Conservation (phyloP, 768 basidiomycete species). For the Leccinum imitatum region DNA sequence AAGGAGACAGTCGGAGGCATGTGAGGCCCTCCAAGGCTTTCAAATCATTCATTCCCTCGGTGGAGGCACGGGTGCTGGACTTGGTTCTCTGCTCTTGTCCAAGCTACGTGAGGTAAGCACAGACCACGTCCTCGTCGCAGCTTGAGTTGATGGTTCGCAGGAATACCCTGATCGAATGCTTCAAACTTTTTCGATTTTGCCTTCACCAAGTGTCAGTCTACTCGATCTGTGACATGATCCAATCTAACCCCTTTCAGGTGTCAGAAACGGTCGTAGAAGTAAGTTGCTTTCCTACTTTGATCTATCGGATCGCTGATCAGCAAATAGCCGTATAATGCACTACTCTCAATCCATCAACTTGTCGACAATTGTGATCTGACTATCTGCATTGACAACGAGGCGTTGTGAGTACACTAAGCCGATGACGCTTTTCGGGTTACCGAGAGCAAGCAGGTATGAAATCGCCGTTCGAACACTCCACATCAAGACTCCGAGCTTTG, state of each 20-base stretch:
- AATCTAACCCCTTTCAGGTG: constrained; percentile 28
- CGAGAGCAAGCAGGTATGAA: constrained; percentile 53
- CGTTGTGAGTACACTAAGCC: constrained; percentile 49
- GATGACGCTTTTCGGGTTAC: not conserved
- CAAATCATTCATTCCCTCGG: constrained; percentile 89
- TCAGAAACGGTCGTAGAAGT: constrained; percentile 59
- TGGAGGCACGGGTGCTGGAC: constrained; percentile 86
- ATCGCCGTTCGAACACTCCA: constrained; percentile 67
- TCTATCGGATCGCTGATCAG: constrained; percentile 9
- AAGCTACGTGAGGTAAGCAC: constrained; percentile 73
- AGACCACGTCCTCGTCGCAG: not conserved
- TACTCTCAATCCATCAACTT: constrained; percentile 86
- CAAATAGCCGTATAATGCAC: constrained; percentile 72
- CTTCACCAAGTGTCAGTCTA: constrained; percentile 51
- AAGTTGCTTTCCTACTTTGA: constrained; percentile 7
- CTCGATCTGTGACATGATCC: not conserved
- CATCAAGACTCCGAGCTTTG: constrained; percentile 60
- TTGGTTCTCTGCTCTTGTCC: constrained; percentile 76
- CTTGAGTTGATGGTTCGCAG: constrained; percentile 37
- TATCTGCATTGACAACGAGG: constrained; percentile 86
- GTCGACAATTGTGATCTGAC: constrained; percentile 84
- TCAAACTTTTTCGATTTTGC: constrained; percentile 52
- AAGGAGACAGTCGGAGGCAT: constrained; percentile 75
- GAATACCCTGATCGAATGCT: constrained; percentile 54
- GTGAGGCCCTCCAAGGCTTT: constrained; percentile 89